phyloP scores from a whole-genome alignment of 192 early-diverging fungal genomes.

The Spinellus fusiger region DNA sequence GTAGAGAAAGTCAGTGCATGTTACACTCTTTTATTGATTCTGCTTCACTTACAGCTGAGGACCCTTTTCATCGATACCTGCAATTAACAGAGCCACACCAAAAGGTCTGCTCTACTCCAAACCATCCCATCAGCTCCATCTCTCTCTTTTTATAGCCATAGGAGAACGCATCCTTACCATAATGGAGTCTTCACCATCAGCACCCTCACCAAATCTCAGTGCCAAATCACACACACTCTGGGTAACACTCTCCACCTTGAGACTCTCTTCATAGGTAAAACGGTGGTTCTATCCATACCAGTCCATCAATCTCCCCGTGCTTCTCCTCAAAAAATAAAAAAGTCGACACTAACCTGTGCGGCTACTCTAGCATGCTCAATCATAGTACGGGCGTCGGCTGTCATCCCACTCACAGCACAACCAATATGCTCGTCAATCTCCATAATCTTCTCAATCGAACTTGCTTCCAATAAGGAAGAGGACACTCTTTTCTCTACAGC shows the following conservation, averaged over 20 bases:
- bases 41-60: slow-evolving; percentile 95
- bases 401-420: slow-evolving; percentile 95
- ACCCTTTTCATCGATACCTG: slow-evolving; percentile 93
- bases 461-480: slow-evolving; percentile 84
- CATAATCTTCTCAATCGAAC: slow-evolving; percentile 96
- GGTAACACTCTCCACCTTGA: slow-evolving; percentile 94
- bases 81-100: slow-evolving; percentile 97
- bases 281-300: slow-evolving; percentile 71
- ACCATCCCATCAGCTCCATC: neutral
- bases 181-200: slow-evolving; percentile 91
- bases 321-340: neutral
- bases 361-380: slow-evolving; percentile 96
- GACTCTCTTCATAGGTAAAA: slow-evolving; percentile 92
- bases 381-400: slow-evolving; percentile 95
- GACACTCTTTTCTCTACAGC: slow-evolving; percentile 98
- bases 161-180: slow-evolving; percentile 69
- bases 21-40: too few species aligned
- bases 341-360: slow-evolving; percentile 67
- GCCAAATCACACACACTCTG: slow-evolving; percentile 98
- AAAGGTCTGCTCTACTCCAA: slow-evolving; percentile 84
- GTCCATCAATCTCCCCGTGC: neutral
- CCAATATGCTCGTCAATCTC: slow-evolving; percentile 95
- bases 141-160: neutral
- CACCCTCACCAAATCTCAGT: slow-evolving; percentile 94
- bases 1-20: neutral